Percentiles rank a stretch among this genome's conserved stretches.
Evolutionary conservation across 208 protist species (phyloP).

Genomic region (Trichomonas vaginalis): DNA sequence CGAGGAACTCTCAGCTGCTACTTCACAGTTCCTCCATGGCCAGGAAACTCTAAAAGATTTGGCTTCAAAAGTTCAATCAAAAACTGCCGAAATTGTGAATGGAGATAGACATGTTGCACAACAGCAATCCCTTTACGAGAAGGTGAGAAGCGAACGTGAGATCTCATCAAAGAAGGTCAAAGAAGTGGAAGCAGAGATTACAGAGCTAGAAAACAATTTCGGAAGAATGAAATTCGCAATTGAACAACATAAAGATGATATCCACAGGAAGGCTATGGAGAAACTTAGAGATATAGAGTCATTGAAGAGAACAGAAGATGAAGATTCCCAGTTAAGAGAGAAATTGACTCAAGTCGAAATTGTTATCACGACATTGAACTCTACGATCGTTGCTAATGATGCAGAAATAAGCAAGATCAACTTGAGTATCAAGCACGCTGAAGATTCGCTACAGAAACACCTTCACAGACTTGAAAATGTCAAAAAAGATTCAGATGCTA

Average conservation of each 20-base stretch:
- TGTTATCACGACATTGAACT: not conserved
- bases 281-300: not conserved
- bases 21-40: not conserved
- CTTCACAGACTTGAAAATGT: not conserved
- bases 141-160: not conserved
- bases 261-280: not conserved
- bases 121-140: not conserved
- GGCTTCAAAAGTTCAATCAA: not conserved
- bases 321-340: not conserved
- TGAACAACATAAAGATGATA: slow-evolving; percentile 2
- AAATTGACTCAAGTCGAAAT: not conserved
- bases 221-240: not conserved
- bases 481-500: not conserved
- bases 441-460: not conserved
- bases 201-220: not conserved
- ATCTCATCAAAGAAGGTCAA: not conserved
- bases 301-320: not conserved
- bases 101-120: not conserved
- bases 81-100: not conserved
- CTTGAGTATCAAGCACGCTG: not conserved
- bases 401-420: not conserved
- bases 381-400: not conserved
- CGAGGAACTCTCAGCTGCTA: not conserved
- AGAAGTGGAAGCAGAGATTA: not conserved
- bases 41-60: slow-evolving; percentile 1